Base-by-base conservation (phyloP, 2,329 filamentous ascomycete genomes). In the Eurotiales sp. region DNA sequence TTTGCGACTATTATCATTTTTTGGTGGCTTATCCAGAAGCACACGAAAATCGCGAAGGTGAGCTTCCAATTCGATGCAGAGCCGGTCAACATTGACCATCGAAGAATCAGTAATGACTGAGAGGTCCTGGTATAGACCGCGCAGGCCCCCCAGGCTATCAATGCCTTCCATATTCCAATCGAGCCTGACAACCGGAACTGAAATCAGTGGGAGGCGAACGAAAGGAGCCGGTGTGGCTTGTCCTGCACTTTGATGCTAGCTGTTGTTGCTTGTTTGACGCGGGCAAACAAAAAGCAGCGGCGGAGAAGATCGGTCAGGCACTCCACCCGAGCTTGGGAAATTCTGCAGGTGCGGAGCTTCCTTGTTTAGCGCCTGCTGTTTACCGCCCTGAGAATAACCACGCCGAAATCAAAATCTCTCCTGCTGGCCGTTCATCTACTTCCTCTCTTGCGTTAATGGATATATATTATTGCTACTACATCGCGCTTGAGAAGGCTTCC, bases 51-150 rank as follows among this genome's bases (percentile, higher is more conserved):
- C 83, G 50, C 82, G 76, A 45, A 85, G 76, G 60, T 86, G 81
- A 46, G 74, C 73, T 61, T 87, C 84, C 43, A 97, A 77, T 65
- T 82, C 79, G 46, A 73, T 64, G 60, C 83, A 80, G 52, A 86
- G 77, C 58, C 89, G 83, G 55, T 92, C 85, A 34, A 88, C 73
- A 55, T 85, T 83, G 27, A 85, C 79, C 46, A 90, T 71, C 23
- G 86, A 82, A 51, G 83, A 82, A 63, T 93, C 85, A 57, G 83
- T 82, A 61, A 93, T 79, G 52, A 86, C 84, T 60, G 87, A 77
- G 56, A 99, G 83, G 73, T 96, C 90, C 68, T 87, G 83, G 70
- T 95, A 88, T 61, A 99, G 83, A 69, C 83, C 85, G 74, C 91
- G 85, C 63, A 97, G 83, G 71, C 84, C 82, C 65, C 86, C 85